Percentiles rank a stretch among this genome's conserved stretches.
Evolutionary conservation across 495 filamentous ascomycete species (phyloP).

Genomic region (Xylaria flabelliformis): DNA sequence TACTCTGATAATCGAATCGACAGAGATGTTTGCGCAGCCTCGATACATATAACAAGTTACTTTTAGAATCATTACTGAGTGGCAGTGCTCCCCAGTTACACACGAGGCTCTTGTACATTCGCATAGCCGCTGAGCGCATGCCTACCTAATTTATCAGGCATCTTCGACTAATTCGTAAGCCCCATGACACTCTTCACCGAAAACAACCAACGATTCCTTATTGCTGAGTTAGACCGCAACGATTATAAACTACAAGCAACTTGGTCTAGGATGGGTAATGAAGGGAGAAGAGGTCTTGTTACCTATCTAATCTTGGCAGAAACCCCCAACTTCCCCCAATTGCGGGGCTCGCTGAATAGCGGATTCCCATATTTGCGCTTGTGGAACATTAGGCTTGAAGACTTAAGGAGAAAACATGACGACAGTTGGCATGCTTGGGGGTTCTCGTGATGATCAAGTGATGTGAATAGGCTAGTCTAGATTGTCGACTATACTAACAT

Average conservation of each 20-base stretch:
- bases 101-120: constrained; percentile 20
- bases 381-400: constrained; percentile 3
- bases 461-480: neutral
- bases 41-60: neutral
- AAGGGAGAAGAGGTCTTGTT: neutral
- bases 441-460: constrained; percentile 2
- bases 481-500: neutral
- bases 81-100: constrained; percentile 2
- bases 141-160: constrained; percentile 1
- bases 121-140: constrained; percentile 20
- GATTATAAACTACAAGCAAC: neutral
- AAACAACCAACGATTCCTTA: neutral
- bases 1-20: neutral
- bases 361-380: neutral
- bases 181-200: constrained; percentile 17
- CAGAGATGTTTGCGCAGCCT: neutral
- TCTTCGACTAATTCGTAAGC: neutral
- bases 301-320: neutral
- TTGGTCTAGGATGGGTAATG: neutral
- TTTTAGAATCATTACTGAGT: neutral
- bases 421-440: constrained; percentile 6
- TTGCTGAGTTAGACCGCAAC: neutral
- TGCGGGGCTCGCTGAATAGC: constrained; percentile 14
- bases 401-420: neutral
- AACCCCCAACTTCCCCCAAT: neutral